Evolutionary conservation across 805 yeast genomes (phyloP).

Genomic region (Lachancea waltii): DNA sequence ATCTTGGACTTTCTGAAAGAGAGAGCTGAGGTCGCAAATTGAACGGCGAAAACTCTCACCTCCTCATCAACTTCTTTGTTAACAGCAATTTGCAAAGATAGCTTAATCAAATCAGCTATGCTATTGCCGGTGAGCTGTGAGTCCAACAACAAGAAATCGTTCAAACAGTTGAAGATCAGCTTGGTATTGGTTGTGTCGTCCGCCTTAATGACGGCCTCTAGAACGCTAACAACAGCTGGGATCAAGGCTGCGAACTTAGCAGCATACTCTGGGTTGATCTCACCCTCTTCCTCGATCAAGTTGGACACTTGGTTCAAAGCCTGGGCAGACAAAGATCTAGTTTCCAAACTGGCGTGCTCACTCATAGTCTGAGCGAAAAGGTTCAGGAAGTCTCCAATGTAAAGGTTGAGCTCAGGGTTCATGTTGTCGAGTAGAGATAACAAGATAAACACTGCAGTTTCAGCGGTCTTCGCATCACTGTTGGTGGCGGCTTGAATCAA

Average conservation of each 20-base stretch:
- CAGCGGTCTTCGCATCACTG: constrained; percentile 52
- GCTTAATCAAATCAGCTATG: constrained; percentile 58
- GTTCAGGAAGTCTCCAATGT: constrained; percentile 60
- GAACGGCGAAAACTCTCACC: constrained; percentile 73
- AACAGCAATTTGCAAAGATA: constrained; percentile 69
- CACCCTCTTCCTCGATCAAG: constrained; percentile 55
- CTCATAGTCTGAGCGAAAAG: constrained; percentile 67
- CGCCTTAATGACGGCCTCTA: constrained; percentile 62
- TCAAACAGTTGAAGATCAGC: constrained; percentile 77
- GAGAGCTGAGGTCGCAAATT: constrained; percentile 72
- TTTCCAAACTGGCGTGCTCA: constrained; percentile 55
- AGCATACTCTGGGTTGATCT: constrained; percentile 41
- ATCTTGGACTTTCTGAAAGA: constrained; percentile 78
- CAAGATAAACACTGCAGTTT: constrained; percentile 76
- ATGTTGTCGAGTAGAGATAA: constrained; percentile 70
- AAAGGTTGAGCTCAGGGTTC: constrained; percentile 50
- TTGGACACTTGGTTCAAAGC: constrained; percentile 66
- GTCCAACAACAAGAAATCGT: constrained; percentile 70
- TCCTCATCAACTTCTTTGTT: constrained; percentile 69
- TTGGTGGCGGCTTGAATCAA: constrained; percentile 63
- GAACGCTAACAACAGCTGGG: constrained; percentile 75
- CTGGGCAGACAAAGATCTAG: constrained; percentile 76
- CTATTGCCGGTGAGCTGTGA: constrained; percentile 72
- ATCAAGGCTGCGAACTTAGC: constrained; percentile 55
- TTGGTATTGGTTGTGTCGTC: constrained; percentile 69